These are phyloP conservation scores for Rutstroemia sp. DNA, from an alignment of 2,329 filamentous ascomycete species.

Conservation along the genomic window DNA sequence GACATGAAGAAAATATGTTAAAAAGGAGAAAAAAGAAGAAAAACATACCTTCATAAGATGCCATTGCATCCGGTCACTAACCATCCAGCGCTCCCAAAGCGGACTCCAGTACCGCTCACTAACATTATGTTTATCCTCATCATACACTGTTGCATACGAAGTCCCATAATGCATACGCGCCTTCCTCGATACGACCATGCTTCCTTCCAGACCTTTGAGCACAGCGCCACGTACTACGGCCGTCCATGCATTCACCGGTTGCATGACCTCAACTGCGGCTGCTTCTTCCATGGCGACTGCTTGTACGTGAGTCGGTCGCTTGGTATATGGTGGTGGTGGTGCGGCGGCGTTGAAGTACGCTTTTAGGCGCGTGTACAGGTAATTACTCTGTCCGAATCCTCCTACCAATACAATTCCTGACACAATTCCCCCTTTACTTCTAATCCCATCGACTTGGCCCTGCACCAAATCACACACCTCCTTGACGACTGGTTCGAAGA, in stretches of 20 bases:
- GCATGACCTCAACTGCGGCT: constrained; percentile 68
- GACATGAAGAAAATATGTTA: too few relatives aligned
- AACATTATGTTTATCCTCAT: constrained; percentile 65
- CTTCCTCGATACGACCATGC: constrained; percentile 69
- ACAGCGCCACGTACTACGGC: constrained; percentile 74
- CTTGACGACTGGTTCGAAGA: constrained; percentile 69
- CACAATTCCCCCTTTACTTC: constrained; percentile 53
- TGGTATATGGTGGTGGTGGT: constrained; percentile 50
- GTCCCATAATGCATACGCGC: constrained; percentile 69
- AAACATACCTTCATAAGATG: constrained; percentile 61
- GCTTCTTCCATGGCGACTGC: constrained; percentile 39
- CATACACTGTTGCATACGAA: constrained; percentile 73
- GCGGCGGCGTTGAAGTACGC: constrained; percentile 51
- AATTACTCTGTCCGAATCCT: constrained; percentile 74
- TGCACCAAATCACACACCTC: constrained; percentile 61
- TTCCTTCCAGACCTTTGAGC: constrained; percentile 66
- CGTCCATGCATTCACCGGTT: constrained; percentile 76
- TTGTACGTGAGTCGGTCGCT: constrained; percentile 59
- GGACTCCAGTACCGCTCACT: constrained; percentile 73
- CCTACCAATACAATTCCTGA: constrained; percentile 75
- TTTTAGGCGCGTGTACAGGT: constrained; percentile 65
- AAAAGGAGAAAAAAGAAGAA: too few relatives aligned
- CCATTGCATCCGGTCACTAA: constrained; percentile 78
- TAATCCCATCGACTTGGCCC: constrained; percentile 57
- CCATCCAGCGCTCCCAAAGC: constrained; percentile 77